Base-by-base conservation (phyloP, 306 rosid species). In the Acacia acuminata region DNA sequence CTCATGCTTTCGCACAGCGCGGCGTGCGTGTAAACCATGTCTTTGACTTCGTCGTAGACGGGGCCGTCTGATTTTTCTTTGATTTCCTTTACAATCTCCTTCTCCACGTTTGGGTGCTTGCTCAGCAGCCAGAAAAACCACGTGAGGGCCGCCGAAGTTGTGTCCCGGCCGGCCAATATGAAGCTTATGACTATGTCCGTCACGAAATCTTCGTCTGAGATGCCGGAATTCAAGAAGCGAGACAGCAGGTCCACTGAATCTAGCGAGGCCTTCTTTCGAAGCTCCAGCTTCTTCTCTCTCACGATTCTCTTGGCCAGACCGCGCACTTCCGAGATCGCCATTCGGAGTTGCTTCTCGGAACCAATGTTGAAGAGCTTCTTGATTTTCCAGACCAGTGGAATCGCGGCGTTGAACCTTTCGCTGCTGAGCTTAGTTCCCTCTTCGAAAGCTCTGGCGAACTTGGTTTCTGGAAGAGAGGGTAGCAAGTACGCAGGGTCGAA, bases 1-100 rank as follows among this genome's bases (percentile, higher is more conserved):
- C 98, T 72, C 98, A 94, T 92, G 82, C 95, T 92, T 84, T 94
- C 97, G 6, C 95, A 85, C 44, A 92, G 16, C 11, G 98, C 94
- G 0, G 97, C 98, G n/a, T 92, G 97, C 1, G 89, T 90, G 77
- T 94, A 91, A 4, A 73, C 85, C 97, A 94, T 87, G 7, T 91
- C 86, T 77, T 90, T 92, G n/a, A 85, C 90, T 45, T 91, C 92
- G 0, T 92, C 92, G 10, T 81, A 91, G 1, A 77, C 80, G 1
- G 69, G 42, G 1, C 36, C 78, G 27, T 84, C 87, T 0, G 82
- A 38, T 65, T 56, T 75, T 20, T 77, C 73, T 10, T 24, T 75
- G n/a, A 88, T 86, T 67, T 90, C 98, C 8, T 82, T 77, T 0
- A 92, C 13, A 17, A 94, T 74, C 70, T 81, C 85, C 1, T 77